Evolutionary conservation across 148 eudicot species (phyloP).

Genomic region (Dysphania ambrosioides): DNA sequence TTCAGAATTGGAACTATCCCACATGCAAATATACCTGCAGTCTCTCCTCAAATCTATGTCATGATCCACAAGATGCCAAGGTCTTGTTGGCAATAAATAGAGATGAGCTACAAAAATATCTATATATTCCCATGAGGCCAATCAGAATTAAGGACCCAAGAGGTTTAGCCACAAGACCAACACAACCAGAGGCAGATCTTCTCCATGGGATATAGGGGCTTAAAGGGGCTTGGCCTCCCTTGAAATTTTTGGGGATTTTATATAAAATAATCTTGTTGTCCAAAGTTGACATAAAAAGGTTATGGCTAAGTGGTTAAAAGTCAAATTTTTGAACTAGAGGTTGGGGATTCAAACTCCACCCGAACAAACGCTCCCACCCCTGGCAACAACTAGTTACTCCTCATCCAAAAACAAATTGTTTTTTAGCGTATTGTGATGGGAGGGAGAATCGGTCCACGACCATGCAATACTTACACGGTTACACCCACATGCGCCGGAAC

Average conservation of each 20-base stretch:
- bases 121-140: neutral
- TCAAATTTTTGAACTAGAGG: no score
- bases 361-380: neutral
- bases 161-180: neutral
- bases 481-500: no score
- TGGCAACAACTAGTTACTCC: neutral
- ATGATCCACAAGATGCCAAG: neutral
- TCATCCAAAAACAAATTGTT: neutral
- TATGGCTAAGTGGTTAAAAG: no score
- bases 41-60: neutral
- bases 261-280: no score
- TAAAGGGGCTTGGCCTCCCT: no score
- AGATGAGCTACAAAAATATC: neutral
- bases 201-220: no score
- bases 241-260: no score
- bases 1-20: neutral
- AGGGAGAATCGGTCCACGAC: neutral
- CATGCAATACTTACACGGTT: neutral
- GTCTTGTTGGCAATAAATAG: neutral
- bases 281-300: no score
- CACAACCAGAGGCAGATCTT: no score
- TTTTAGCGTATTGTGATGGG: neutral
- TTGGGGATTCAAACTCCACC: no score
- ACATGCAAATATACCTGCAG: neutral
- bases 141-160: neutral